These are phyloP conservation scores for Firmiana major DNA, from an alignment of 345 rosid species.

Conservation along the genomic window DNA sequence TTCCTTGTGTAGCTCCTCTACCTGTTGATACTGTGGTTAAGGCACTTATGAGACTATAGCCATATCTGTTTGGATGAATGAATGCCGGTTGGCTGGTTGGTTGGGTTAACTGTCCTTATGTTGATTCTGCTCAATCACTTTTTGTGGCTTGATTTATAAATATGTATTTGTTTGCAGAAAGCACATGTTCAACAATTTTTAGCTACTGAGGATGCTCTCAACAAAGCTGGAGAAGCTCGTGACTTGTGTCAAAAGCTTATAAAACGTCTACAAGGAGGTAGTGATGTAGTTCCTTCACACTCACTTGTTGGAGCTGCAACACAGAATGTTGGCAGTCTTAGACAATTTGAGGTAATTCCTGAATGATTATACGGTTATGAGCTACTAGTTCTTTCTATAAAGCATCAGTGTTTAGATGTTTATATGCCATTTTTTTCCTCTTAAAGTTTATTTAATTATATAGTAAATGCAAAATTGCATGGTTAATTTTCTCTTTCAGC, in stretches of 20 bases:
- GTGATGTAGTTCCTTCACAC: conserved; percentile 50
- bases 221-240: conserved; percentile 89
- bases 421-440: not conserved
- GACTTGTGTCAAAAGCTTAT: conserved; percentile 63
- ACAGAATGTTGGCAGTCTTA: conserved; percentile 62
- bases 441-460: conserved; percentile 1
- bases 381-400: not conserved
- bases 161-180: conserved; percentile 43
- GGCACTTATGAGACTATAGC: not conserved
- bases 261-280: conserved; percentile 68
- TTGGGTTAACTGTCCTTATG: not conserved
- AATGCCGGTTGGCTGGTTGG: not conserved
- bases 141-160: conserved; percentile 14
- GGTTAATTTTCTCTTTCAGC: conserved; percentile 36
- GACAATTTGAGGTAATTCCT: conserved; percentile 71
- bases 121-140: not conserved
- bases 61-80: not conserved
- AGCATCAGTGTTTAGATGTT: not conserved
- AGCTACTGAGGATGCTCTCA: conserved; percentile 89
- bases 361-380: conserved; percentile 1
- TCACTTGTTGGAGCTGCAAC: conserved; percentile 53
- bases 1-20: not conserved
- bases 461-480: conserved; percentile 15
- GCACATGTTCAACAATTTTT: conserved; percentile 95
- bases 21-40: conserved; percentile 7